A percentile compares a stretch with the other conserved stretches of the same genome.
Conservation (phyloP, 176 grass and related monocot genomes). For the Metroxylon sagu region DNA sequence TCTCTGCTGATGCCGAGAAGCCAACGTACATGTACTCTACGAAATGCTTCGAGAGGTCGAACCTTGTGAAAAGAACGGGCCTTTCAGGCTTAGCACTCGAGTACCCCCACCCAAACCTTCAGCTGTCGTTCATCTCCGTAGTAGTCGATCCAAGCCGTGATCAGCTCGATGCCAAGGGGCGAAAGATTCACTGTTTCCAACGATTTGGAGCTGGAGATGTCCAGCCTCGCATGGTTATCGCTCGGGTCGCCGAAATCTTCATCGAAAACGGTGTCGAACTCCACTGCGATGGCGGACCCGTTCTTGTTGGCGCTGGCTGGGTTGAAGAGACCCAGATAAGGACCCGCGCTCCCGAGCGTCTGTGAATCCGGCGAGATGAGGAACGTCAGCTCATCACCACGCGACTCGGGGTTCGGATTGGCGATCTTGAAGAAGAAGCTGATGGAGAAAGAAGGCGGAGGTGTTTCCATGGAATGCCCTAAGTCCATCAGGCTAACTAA, state of each 20-base stretch:
- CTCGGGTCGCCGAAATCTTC: too few relatives aligned
- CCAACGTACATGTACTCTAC: slow-evolving; percentile 42
- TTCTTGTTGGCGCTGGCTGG: too few relatives aligned
- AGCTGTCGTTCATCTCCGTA: slow-evolving; percentile 8
- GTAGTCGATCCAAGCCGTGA: slow-evolving; percentile 33
- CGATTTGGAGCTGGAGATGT: too few relatives aligned
- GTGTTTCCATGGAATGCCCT: too few relatives aligned
- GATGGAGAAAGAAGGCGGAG: slow-evolving; percentile 1
- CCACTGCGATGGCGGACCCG: slow-evolving; percentile 6
- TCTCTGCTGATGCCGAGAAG: slow-evolving; percentile 21
- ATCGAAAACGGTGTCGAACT: too few relatives aligned
- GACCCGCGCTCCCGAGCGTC: slow-evolving; percentile 3
- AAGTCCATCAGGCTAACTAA: too few relatives aligned
- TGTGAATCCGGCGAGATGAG: slow-evolving; percentile 6
- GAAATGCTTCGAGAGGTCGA: slow-evolving; percentile 16
- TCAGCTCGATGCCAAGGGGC: slow-evolving; percentile 24
- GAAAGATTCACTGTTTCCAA: too few relatives aligned
- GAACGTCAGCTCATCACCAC: neutral
- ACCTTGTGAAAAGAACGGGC: slow-evolving; percentile 9
- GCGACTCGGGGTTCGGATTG: neutral
- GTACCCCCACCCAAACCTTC: slow-evolving; percentile 31
- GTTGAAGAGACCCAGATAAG: too few relatives aligned
- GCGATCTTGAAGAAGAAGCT: slow-evolving; percentile 2
- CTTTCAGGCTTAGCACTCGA: slow-evolving; percentile 14
- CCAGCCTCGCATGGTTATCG: too few relatives aligned